Evolutionary conservation across 305 asterid species (phyloP).

Genomic region (Fraxinus paxiana): DNA sequence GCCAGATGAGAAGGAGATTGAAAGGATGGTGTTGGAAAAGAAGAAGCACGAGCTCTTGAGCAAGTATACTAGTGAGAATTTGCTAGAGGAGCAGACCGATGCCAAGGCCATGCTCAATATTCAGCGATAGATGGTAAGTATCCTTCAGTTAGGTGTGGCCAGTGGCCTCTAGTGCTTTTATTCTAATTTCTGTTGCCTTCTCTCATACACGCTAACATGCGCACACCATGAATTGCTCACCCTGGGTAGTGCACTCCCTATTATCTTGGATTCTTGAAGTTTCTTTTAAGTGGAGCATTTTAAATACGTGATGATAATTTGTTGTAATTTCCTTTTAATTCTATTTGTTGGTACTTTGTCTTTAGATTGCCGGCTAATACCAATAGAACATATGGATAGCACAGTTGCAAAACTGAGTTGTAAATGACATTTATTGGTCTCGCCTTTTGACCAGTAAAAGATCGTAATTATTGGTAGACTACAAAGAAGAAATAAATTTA

Average conservation of each 20-base stretch:
- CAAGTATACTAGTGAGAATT: conserved; percentile 74
- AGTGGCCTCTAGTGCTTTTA: background rate
- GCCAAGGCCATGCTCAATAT: conserved; percentile 78
- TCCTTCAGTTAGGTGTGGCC: background rate
- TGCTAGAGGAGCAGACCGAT: conserved; percentile 63
- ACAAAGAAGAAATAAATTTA: background rate
- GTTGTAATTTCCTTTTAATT: background rate
- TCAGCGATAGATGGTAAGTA: conserved; percentile 42
- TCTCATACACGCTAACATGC: background rate
- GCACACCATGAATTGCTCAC: background rate
- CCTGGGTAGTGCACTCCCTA: background rate
- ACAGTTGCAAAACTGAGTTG: background rate
- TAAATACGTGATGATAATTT: background rate
- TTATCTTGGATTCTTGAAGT: background rate
- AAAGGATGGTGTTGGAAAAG: conserved; percentile 78
- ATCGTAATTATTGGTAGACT: background rate
- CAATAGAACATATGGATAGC: background rate
- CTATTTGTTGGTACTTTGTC: background rate
- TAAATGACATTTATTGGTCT: background rate
- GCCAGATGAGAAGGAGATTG: conserved; percentile 88
- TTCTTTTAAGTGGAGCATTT: background rate
- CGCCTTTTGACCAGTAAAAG: background rate
- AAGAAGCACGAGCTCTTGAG: conserved; percentile 80
- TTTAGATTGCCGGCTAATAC: background rate
- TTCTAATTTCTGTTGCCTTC: background rate